Percentiles rank a stretch among this genome's conserved stretches.
Conservation (phyloP, 176 grass and related monocot species). For the barley (Hordeum vulgare) region DNA sequence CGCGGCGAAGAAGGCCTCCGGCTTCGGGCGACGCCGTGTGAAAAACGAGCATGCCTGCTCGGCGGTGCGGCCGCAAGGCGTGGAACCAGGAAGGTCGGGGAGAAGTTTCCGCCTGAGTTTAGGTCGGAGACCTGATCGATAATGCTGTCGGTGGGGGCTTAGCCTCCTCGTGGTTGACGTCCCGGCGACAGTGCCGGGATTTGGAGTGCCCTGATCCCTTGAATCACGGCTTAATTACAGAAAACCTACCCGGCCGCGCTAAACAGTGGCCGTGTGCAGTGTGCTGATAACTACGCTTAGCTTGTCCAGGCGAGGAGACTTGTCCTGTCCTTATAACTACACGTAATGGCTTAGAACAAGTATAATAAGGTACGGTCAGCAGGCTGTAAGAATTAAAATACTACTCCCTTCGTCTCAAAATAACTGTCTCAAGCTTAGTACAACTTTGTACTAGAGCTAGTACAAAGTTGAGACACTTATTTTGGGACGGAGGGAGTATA, state of each 20-base stretch:
- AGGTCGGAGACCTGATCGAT: neutral
- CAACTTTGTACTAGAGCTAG: too few species aligned
- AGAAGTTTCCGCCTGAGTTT: conserved; percentile 16
- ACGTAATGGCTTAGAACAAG: too few species aligned
- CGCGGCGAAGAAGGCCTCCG: neutral
- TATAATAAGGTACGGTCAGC: too few species aligned
- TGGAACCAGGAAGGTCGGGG: neutral
- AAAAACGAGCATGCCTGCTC: neutral
- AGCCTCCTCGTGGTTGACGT: neutral
- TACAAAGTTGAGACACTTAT: too few species aligned
- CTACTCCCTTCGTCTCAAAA: too few species aligned
- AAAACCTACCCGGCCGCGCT: neutral
- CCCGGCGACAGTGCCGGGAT: neutral
- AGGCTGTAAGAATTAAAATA: too few species aligned
- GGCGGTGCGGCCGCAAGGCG: neutral
- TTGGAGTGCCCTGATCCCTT: neutral
- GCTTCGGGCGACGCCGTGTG: neutral
- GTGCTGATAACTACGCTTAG: neutral
- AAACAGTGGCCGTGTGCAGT: neutral
- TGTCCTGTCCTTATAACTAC: too few species aligned
- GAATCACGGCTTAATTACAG: neutral
- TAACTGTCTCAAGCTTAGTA: too few species aligned
- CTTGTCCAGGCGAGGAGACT: too few species aligned
- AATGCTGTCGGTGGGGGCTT: neutral
- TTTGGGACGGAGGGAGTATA: too few species aligned